A percentile compares a stretch with the other conserved stretches of the same genome.
Evolutionary conservation across 1,284 basidiomycete species (phyloP).

Genomic region (Marasmius tenuissimus): DNA sequence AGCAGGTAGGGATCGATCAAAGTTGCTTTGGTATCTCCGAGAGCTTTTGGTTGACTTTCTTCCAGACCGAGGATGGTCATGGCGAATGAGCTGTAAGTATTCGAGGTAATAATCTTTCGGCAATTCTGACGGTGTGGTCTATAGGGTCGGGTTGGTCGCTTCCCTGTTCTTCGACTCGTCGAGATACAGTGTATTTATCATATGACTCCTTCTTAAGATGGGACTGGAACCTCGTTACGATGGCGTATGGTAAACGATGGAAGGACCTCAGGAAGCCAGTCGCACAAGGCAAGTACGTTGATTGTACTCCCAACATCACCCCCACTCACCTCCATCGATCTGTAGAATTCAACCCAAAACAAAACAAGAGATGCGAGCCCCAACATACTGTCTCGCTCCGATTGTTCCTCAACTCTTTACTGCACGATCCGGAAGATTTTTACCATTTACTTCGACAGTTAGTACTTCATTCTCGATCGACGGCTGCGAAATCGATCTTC

Average conservation of each 20-base stretch:
- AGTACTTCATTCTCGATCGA: background rate
- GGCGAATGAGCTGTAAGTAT: slow-evolving; percentile 7
- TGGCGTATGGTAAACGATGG: slow-evolving; percentile 3
- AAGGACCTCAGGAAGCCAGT: slow-evolving; percentile 25
- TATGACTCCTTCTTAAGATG: background rate
- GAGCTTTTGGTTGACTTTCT: background rate
- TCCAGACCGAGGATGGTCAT: slow-evolving; percentile 3
- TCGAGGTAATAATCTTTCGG: background rate
- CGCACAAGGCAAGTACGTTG: slow-evolving; percentile 15
- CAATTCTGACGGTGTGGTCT: background rate
- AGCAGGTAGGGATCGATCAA: background rate
- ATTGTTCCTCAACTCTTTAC: background rate
- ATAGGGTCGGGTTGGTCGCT: background rate
- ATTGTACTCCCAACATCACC: background rate
- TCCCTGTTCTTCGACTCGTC: background rate
- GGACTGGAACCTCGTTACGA: background rate
- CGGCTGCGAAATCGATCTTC: background rate
- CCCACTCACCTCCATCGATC: background rate
- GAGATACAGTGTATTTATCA: background rate
- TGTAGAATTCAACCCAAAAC: background rate
- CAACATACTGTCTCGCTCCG: background rate
- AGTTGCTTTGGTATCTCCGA: background rate
- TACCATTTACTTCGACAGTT: background rate
- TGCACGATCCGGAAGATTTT: background rate
- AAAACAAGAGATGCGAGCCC: background rate